phyloP scores from a whole-genome alignment of 176 grass and related monocot genomes.

The Thinopyrum elongatum region DNA sequence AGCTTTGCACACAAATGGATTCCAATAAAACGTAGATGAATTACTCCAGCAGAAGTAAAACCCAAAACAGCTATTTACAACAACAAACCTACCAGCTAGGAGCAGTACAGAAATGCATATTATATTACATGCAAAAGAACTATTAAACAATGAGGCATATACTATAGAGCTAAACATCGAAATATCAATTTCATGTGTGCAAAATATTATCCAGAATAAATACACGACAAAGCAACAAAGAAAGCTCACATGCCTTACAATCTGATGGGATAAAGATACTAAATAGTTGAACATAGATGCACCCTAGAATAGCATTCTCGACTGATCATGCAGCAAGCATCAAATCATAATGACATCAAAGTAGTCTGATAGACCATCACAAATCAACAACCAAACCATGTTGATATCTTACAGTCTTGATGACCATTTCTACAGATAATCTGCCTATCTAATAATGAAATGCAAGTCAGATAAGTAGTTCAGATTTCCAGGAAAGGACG shows the following conservation, averaged over 20 bases:
- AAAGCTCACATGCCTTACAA: background rate
- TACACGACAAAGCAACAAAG: background rate
- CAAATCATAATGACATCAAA: background rate
- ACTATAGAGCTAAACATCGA: too few species aligned
- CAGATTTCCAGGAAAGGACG: background rate
- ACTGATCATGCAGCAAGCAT: background rate
- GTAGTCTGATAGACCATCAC: background rate
- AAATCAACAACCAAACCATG: background rate
- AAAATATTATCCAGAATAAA: background rate
- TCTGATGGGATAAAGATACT: background rate
- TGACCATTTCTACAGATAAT: background rate
- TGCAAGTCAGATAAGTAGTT: background rate
- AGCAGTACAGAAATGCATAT: background rate
- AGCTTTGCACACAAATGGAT: background rate
- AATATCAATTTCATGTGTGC: too few species aligned
- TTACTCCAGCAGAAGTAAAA: background rate
- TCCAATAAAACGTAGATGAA: background rate
- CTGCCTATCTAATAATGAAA: background rate
- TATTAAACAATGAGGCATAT: too few species aligned
- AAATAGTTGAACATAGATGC: background rate
- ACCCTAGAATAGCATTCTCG: background rate
- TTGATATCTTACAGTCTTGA: background rate
- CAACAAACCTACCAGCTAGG: background rate
- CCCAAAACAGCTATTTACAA: background rate
- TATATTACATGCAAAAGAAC: background rate